These are phyloP conservation scores for Forsythia suspensa DNA, from an alignment of 257 asterid genomes.

Conservation along the genomic window DNA sequence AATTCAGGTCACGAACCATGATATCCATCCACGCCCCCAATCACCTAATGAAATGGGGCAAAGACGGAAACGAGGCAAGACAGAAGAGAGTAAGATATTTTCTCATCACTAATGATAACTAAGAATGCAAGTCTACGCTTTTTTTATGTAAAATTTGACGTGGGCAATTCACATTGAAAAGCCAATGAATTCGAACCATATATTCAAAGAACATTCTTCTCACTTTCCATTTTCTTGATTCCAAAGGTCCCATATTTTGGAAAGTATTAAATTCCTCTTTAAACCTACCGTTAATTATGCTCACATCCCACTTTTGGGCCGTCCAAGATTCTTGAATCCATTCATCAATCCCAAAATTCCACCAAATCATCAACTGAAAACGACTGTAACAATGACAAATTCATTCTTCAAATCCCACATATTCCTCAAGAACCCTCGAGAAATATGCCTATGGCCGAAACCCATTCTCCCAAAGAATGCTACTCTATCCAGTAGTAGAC, in stretches of 20 bases:
- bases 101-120: too few species aligned
- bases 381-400: conserved; percentile 27
- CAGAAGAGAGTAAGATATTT: too few species aligned
- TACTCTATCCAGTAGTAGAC: conserved; percentile 19
- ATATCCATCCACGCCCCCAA: too few species aligned
- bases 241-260: background rate
- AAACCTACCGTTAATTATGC: background rate
- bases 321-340: conserved; percentile 34
- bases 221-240: background rate
- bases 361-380: conserved; percentile 11
- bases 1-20: too few species aligned
- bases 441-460: conserved; percentile 23
- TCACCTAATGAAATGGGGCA: too few species aligned
- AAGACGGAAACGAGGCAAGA: too few species aligned
- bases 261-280: background rate
- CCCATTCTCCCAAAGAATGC: conserved; percentile 20
- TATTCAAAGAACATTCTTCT: background rate
- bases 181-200: background rate
- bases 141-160: background rate
- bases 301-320: conserved; percentile 24
- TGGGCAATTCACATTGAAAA: background rate
- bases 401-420: conserved; percentile 32
- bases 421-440: conserved; percentile 18
- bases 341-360: conserved; percentile 32
- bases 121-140: background rate